Base-by-base conservation (phyloP, 768 basidiomycete species). In the Agrocybe praecox region DNA sequence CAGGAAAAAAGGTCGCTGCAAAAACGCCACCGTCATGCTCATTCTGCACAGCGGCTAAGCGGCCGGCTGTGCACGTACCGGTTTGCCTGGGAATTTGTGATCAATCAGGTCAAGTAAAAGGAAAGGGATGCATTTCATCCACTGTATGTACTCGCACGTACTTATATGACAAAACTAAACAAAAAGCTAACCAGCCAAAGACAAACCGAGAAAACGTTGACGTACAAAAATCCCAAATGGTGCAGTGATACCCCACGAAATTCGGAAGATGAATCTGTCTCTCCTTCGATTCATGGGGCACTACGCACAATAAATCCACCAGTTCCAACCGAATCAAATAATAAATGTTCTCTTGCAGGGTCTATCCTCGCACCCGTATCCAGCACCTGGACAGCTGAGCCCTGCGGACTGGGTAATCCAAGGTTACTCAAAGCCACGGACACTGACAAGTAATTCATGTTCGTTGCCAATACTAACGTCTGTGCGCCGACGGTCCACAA, bases 391-490 rank as follows among this genome's bases (percentile, higher is more conserved):
- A 52, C 63, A 1, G 62, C 56, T 17, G 49, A 46, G 17, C 47
- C 29, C 22, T 59, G 55, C 14, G 56, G 53, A 23, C 50, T 40
- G 18, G 53, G 55, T 14, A 75, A 32, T 0, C 74, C 67, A 6
- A 81, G 36, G 19, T 72, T 69, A 0, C 55, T 22, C 50, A 81
- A 48, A 6, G 52, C 59, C 6, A 85, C 65, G 0, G 65, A 70
- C 34, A 67, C 65, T 4, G 67, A 58, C 23, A 72, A 65, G 40
- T 82, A 76, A 40, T 81, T 73, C 62, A 79, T 78, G 64, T 87
- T 87, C 0, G 78, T 72, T 9, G 76, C 83, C 2, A 86, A 71
- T 14, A 83, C 72, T 34, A 86, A 74, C 0, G 78, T 82, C 23
- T 76, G 60, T 3, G 32, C 23, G 0, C 69, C 73, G 1, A 77